Percentiles rank a stretch among this genome's conserved stretches.
phyloP scores from a whole-genome alignment of 495 filamentous ascomycete species.

The Daldinia decipiens region DNA sequence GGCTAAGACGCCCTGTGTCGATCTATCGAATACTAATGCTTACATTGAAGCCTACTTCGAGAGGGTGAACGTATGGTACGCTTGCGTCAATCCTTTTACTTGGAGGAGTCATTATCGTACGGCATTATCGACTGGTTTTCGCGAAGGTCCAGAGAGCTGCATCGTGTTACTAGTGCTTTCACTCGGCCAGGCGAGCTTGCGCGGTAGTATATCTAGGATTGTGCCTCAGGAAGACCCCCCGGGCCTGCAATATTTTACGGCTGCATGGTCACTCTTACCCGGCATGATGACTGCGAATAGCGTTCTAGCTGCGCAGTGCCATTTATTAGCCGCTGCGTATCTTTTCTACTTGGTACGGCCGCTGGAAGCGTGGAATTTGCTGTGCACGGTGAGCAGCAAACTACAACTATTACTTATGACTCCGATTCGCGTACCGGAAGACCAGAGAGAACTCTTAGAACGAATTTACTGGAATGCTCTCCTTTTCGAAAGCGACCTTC shows the following conservation, averaged over 20 bases:
- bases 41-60: slow-evolving; percentile 83
- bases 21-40: slow-evolving; percentile 76
- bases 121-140: slow-evolving; percentile 76
- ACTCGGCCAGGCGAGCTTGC: slow-evolving; percentile 75
- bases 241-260: slow-evolving; percentile 81
- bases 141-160: slow-evolving; percentile 81
- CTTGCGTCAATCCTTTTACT: slow-evolving; percentile 83
- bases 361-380: slow-evolving; percentile 81
- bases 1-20: slow-evolving; percentile 68
- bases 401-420: slow-evolving; percentile 79
- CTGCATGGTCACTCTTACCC: slow-evolving; percentile 80
- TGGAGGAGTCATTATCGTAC: slow-evolving; percentile 80
- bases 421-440: slow-evolving; percentile 72
- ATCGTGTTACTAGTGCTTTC: slow-evolving; percentile 82
- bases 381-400: slow-evolving; percentile 82
- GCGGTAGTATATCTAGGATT: slow-evolving; percentile 77
- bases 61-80: slow-evolving; percentile 84
- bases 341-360: slow-evolving; percentile 84
- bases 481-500: slow-evolving; percentile 81
- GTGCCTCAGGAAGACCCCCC: slow-evolving; percentile 77
- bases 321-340: slow-evolving; percentile 80
- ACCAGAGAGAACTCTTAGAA: slow-evolving; percentile 75
- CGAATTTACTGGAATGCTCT: slow-evolving; percentile 86
- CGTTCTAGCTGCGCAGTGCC: slow-evolving; percentile 79
- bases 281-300: slow-evolving; percentile 82